A percentile compares a stretch with the other conserved stretches of the same genome.
phyloP scores from a whole-genome alignment of 495 filamentous ascomycete genomes.

The Aspergillus asperescens region DNA sequence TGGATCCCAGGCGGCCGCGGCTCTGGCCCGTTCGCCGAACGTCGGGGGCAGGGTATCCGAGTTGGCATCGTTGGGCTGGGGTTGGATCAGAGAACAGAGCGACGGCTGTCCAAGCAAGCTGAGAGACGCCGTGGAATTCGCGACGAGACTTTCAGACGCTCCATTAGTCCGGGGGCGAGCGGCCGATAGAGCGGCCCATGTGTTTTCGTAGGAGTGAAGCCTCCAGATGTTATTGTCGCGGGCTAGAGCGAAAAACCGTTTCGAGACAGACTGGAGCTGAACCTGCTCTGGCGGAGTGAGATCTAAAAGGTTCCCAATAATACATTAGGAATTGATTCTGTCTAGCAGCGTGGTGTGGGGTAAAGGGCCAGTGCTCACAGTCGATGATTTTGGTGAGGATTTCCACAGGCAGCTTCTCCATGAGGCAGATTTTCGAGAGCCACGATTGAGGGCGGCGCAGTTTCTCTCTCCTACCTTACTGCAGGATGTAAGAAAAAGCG shows the following conservation, averaged over 20 bases:
- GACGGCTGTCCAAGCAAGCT: constrained; percentile 32
- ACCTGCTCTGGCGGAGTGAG: constrained; percentile 65
- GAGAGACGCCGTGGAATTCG: constrained; percentile 27
- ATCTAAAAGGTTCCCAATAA: constrained; percentile 41
- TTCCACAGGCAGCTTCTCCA: constrained; percentile 69
- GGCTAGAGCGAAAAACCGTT: constrained; percentile 58
- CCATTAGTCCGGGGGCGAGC: constrained; percentile 26
- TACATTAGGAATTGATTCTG: constrained; percentile 4
- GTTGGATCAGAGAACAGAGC: constrained; percentile 36
- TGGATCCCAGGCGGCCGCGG: constrained; percentile 77
- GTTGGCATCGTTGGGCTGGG: constrained; percentile 17
- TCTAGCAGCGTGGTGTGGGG: constrained; percentile 21
- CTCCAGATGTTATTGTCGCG: constrained; percentile 77
- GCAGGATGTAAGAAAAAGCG: constrained; percentile 12
- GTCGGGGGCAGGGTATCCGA: constrained; percentile 19
- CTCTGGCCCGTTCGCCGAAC: constrained; percentile 42
- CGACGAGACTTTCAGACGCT: constrained; percentile 25
- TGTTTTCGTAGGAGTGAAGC: constrained; percentile 65
- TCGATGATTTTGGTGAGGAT: constrained; percentile 69
- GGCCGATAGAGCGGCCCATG: constrained; percentile 45
- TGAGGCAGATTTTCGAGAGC: constrained; percentile 26
- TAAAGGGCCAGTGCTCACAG: constrained; percentile 51
- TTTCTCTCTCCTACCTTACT: constrained; percentile 15
- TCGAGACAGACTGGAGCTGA: constrained; percentile 64
- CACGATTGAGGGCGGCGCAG: constrained; percentile 33